Evolutionary conservation across 345 rosid species (phyloP), one percentile per base, ranked within the genome.

Genomic region (Litchi chinensis): DNA sequence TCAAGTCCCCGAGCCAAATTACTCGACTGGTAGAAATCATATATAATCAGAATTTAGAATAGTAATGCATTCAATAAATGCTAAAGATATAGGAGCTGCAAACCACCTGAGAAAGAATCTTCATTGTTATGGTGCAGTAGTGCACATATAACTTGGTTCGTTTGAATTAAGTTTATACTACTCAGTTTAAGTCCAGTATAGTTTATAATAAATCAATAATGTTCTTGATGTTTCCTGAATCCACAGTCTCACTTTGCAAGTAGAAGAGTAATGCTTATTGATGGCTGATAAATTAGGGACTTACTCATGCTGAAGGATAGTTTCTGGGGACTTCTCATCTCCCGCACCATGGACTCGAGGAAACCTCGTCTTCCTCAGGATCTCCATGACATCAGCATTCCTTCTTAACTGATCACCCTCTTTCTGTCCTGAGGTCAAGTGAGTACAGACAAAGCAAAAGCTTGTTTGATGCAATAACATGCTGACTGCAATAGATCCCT

Each of bases 401-500:
- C 99, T 89, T 72, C 97, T 87, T 44, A 90, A 87, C 85, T 96
- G 97, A 79, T 96, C 98, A 5, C 99, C 99, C 73, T 87, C 99
- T 82, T 94, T 96, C 82, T 96, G 99, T 77, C 99, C 99, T 0
- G 99, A 96, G 24, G 99, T 96, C 64, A 96, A 91, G 76, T 96
- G 99, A 68, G 86, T 94, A 79, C 99, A 96, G 66, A 96, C 83
- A 77, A 96, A 94, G 87, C 99, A 96, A 78, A 96, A 96, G 81
- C 92, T 96, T 40, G 99, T 96, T 76, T 93, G 93, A 68, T 93
- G 99, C 82, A 94, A 82, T 79, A 90, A 84, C 99, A 96, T 94
- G 83, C 99, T 96, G 65, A 94, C 84, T 8, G 99, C 92, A 76
- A 96, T 96, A 63, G 99, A 96, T 77, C 99, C 99, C 99, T 96